Percentiles rank a stretch among this genome's conserved stretches.
Conservation (phyloP, 2,329 filamentous ascomycete genomes). For the Calycina herbarum region DNA sequence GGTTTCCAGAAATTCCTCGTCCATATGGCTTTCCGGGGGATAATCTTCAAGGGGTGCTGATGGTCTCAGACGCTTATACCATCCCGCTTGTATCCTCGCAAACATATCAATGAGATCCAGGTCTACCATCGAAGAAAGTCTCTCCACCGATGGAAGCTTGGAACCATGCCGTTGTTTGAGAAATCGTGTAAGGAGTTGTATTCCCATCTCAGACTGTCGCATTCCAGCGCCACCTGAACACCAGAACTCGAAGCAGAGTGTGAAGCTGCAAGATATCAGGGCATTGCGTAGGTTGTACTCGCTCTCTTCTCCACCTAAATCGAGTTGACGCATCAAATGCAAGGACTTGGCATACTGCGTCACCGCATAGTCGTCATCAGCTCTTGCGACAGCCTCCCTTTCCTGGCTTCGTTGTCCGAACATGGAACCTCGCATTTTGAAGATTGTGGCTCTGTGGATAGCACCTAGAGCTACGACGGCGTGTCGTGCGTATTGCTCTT, state of each 20-base stretch:
- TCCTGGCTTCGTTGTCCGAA: background rate
- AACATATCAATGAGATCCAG: background rate
- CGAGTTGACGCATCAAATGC: background rate
- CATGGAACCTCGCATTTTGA: background rate
- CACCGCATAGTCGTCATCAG: constrained; percentile 5
- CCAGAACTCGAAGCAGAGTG: background rate
- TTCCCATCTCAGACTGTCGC: constrained; percentile 1
- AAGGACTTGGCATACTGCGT: constrained; percentile 2
- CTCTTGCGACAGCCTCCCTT: background rate
- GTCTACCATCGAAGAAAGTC: background rate
- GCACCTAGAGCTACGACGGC: background rate
- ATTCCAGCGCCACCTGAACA: background rate
- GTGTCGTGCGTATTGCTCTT: constrained; percentile 2
- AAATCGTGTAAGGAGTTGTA: background rate
- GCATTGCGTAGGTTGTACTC: constrained; percentile 7
- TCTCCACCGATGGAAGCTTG: background rate
- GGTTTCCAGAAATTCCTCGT: background rate
- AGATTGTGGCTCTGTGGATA: background rate
- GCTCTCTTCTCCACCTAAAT: background rate
- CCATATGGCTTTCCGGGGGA: background rate
- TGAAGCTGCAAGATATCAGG: constrained; percentile 3
- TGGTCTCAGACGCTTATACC: background rate
- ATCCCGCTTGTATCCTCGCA: background rate
- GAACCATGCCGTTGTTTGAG: background rate
- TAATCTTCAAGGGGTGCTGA: background rate